Base-by-base conservation (phyloP, 2,329 filamentous ascomycete species). In the Pseudogymnoascus sp. region DNA sequence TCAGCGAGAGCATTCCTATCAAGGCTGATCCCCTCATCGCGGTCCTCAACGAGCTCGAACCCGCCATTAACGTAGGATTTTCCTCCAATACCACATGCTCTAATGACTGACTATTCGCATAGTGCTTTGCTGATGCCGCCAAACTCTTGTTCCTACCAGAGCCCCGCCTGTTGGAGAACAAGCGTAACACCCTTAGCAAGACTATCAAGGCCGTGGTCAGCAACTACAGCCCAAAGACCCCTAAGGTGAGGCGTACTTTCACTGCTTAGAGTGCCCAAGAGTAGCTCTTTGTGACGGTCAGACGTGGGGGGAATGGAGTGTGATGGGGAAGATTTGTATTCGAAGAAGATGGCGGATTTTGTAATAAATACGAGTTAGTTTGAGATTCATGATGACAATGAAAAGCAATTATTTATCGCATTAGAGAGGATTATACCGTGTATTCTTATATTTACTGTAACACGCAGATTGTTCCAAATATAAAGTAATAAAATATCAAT, bases 311-410 rank as follows among this genome's bases (percentile, higher is more conserved):
- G n/a, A 56, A 56, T 4, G 11, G 28, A 22, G 28, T 12, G n/a
- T 33, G n/a, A 12, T 10, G 28, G 50, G 26, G 50, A 56, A 16
- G n/a, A 22, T 33, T 56, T 56, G 28, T 56, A 56, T 35, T 56
- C 28, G 28, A 56, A 46, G 41, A 46, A 33, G 50, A 14, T 35
- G 50, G 28, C 50, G 16, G 50, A 12, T 26, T 12, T 56, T 56
- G 16, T 56, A 56, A 56, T 56, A 33, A 56, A 8, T 35, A 56
- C 50, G n/a, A 35, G 28, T 35, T 56, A 56, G 50, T 56, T 56
- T 33, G 4, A 33, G 28, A 33, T 56, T 19, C 50, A 56, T 56
- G n/a, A 56, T 19, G 28, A 56, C 50, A 56, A 14, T 35, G n/a
- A 26, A 56, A 56, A 33, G 26, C 26, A 19, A 33, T 7, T 19